Evolutionary conservation across 2,329 filamentous ascomycete genomes (phyloP).

Genomic region (Aspergillus pseudoglaucus): DNA sequence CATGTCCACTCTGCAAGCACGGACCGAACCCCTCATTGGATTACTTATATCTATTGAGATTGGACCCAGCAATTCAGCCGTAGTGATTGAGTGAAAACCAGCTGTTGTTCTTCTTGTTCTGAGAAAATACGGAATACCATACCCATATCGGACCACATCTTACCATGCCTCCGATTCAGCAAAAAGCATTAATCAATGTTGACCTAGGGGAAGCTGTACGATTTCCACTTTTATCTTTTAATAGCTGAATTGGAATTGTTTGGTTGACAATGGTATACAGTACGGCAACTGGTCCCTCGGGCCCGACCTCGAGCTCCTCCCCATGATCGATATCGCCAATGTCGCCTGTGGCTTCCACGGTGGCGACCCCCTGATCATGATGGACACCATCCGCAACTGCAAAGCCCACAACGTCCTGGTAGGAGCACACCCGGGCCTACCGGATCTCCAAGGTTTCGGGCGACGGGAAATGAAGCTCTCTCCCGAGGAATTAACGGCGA

Average conservation of each 20-base stretch:
- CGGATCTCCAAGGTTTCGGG: slow-evolving; percentile 61
- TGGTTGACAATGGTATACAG: slow-evolving; percentile 3
- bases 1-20: not conserved
- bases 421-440: slow-evolving; percentile 59
- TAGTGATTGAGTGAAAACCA: too few relatives aligned
- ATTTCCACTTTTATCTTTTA: not conserved
- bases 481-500: slow-evolving; percentile 51
- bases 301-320: slow-evolving; percentile 56
- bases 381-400: slow-evolving; percentile 52
- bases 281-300: slow-evolving; percentile 45
- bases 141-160: not conserved
- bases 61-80: not conserved
- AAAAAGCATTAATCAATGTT: slow-evolving; percentile 46
- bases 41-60: not conserved
- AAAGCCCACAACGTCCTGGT: slow-evolving; percentile 52
- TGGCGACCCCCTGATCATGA: slow-evolving; percentile 60
- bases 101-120: not conserved
- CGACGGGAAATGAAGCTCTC: slow-evolving; percentile 55
- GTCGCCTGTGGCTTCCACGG: slow-evolving; percentile 57
- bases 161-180: slow-evolving; percentile 45
- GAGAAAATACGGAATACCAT: not conserved
- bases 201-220: slow-evolving; percentile 41
- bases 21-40: not conserved
- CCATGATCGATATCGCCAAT: slow-evolving; percentile 57
- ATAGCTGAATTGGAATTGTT: not conserved